A percentile compares a stretch with the other conserved stretches of the same genome.
Conservation (phyloP, 306 rosid genomes). For the Malus sieversii region DNA sequence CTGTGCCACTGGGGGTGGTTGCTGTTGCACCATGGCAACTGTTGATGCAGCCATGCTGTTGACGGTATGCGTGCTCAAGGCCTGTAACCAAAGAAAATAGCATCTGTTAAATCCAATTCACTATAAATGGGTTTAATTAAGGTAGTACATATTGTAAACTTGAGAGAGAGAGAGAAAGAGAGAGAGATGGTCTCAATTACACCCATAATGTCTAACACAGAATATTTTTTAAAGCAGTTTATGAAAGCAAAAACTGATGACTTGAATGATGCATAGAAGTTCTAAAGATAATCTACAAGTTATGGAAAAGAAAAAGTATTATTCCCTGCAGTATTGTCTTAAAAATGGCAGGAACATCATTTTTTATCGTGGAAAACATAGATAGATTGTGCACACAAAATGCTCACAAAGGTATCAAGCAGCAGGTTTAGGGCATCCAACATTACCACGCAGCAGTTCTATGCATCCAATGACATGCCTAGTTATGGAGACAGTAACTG, state of each 20-base stretch:
- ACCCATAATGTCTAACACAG: too few species aligned
- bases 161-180: too few species aligned
- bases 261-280: too few species aligned
- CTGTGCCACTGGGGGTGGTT: slow-evolving; percentile 69
- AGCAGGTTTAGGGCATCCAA: background rate
- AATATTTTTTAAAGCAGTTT: too few species aligned
- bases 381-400: background rate
- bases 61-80: slow-evolving; percentile 45
- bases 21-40: slow-evolving; percentile 75
- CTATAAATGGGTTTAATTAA: background rate
- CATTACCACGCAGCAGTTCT: too few species aligned
- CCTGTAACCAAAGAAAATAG: slow-evolving; percentile 33
- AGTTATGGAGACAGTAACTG: background rate
- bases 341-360: background rate
- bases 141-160: background rate
- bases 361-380: background rate
- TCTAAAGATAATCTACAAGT: background rate
- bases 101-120: background rate
- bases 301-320: background rate
- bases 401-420: background rate
- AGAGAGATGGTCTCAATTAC: too few species aligned
- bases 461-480: background rate
- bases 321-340: background rate
- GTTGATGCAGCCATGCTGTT: slow-evolving; percentile 61
- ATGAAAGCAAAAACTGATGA: too few species aligned